Base-by-base conservation (phyloP, 108 stramenopile genomes). In the Parietichytrium sp. region DNA sequence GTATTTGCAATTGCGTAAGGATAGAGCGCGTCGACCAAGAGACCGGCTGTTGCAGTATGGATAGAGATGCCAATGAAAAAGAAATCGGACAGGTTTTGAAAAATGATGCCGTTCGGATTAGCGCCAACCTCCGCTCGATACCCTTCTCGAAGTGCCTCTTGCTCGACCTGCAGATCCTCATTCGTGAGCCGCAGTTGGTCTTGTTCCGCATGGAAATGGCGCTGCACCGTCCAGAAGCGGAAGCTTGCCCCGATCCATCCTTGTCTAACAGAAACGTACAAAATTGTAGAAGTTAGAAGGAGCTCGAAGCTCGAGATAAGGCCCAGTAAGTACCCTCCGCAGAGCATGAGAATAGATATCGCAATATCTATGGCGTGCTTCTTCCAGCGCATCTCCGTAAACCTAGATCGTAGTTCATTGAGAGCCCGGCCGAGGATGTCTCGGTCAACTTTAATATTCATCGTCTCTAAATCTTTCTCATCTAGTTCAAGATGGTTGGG, bases 231-330 rank as follows among this genome's bases (percentile, higher is more conserved):
- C 61, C 61, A 72, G 61, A 72, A 72, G 33, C 61, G 61, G 33
- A 72, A 72, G 3, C 61, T 72, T 8, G 61, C 61, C 13, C 38
- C 33, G 6, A 72, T n/a, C 6, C 36, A n/a, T 10, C 61, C 61
- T 20, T 72, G 36, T 33, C 61, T 33, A 12, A 72, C 61, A 27
- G 45, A 42, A 16, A 72, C 61, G 61, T 72, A 72, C 10, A 72
- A 45, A 25, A 72, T 72, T 10, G 61, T 72, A 6, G 61, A 72
- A 20, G 61, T 72, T 16, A 72, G 36, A n/a, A 72, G 61, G 1
- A 72, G 42, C 38, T 72, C 61, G 20, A 72, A 72, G 61, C 61
- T 72, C 61, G 45, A 45, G 61, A 72, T 38, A 20, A 72, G 7
- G 61, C 61, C 45, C 36, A 72, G 36, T 2, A 72, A 15, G 1